Percentiles rank a stretch among this genome's conserved stretches.
These are phyloP conservation scores for Oryza glumipatula DNA, from an alignment of 176 grass and related monocot genomes.

Conservation along the genomic window DNA sequence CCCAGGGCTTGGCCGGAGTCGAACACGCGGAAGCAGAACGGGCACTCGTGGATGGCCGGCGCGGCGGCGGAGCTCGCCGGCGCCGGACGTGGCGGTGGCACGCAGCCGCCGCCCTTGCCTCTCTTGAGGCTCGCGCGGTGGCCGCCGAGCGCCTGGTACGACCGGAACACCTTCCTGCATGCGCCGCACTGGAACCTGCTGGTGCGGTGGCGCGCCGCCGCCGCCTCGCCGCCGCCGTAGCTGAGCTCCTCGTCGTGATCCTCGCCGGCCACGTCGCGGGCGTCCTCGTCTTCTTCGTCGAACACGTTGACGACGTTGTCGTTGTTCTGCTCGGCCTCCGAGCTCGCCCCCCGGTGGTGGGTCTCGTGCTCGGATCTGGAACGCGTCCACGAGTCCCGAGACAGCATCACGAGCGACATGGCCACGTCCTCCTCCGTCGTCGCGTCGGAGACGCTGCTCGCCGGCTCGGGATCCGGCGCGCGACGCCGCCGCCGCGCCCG, in stretches of 20 bases:
- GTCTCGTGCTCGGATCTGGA: constrained; percentile 36
- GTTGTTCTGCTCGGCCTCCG: constrained; percentile 41
- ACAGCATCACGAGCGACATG: constrained; percentile 84
- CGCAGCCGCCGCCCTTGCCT: constrained; percentile 64
- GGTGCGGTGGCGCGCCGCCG: constrained; percentile 11
- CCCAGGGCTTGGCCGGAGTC: constrained; percentile 85
- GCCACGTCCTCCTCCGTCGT: constrained; percentile 78
- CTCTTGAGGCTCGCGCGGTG: constrained; percentile 87
- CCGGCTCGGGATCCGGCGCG: constrained; percentile 43
- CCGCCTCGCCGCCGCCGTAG: constrained; percentile 11
- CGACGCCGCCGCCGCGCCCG: constrained; percentile 31
- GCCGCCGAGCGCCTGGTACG: constrained; percentile 83
- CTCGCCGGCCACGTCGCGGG: not conserved
- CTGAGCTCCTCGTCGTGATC: constrained; percentile 1
- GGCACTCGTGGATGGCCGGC: constrained; percentile 62
- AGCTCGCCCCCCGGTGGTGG: constrained; percentile 19
- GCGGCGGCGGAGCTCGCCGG: constrained; percentile 2
- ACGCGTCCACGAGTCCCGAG: constrained; percentile 73
- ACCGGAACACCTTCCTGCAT: constrained; percentile 82
- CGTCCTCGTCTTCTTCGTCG: constrained; percentile 25
- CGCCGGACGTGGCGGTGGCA: constrained; percentile 18
- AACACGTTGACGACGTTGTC: not conserved
- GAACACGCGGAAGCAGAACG: constrained; percentile 85
- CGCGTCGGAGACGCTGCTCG: constrained; percentile 76
- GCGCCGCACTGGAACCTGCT: constrained; percentile 63